phyloP scores from a whole-genome alignment of 148 eudicot genomes.

The Rhododendron ovatum region DNA sequence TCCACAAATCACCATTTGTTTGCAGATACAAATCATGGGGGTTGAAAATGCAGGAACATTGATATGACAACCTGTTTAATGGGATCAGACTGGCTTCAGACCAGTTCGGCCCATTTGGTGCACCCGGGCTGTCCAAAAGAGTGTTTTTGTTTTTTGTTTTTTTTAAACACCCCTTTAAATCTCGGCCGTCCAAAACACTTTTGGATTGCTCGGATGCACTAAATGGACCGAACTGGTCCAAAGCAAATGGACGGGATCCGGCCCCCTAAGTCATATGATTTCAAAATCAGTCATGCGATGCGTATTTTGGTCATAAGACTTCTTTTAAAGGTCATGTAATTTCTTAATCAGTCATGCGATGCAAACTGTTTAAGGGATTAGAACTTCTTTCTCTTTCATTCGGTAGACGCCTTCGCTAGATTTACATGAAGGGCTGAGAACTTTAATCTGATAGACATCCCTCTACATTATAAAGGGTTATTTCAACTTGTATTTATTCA shows the following conservation, averaged over 20 bases:
- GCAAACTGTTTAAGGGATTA: not conserved
- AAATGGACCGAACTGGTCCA: too few species aligned
- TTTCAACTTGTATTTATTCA: not conserved
- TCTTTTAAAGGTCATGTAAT: not conserved
- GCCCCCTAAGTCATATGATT: too few species aligned
- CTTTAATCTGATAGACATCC: not conserved
- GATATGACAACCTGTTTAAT: not conserved
- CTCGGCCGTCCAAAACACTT: too few species aligned
- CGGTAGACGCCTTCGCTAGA: not conserved
- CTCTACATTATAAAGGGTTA: not conserved
- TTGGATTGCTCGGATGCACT: too few species aligned
- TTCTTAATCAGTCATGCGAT: not conserved
- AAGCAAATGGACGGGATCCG: too few species aligned
- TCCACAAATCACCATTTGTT: not conserved
- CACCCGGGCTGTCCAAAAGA: too few species aligned
- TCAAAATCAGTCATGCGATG: not conserved
- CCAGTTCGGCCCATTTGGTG: too few species aligned
- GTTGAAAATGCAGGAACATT: not conserved
- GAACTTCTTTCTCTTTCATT: not conserved
- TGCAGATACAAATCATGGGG: not conserved
- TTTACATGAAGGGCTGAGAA: not conserved
- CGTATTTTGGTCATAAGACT: not conserved
- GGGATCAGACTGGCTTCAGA: not conserved
- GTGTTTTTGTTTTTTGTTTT: too few species aligned
- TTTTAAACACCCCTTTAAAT: too few species aligned